Evolutionary conservation across 2,329 filamentous ascomycete species (phyloP).

Genomic region (Teratosphaeria destructans): DNA sequence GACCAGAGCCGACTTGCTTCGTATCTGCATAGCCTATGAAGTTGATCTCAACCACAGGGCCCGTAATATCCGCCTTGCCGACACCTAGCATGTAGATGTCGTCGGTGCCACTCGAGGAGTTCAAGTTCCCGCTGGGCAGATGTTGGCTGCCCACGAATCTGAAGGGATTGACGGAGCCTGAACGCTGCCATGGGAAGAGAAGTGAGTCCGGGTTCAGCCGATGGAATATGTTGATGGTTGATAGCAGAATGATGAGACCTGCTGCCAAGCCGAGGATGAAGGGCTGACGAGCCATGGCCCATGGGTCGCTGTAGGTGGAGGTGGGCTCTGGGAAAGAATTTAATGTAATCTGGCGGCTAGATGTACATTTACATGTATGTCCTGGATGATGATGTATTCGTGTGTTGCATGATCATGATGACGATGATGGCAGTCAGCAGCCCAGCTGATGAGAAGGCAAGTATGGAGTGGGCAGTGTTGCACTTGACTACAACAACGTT

Average conservation of each 20-base stretch:
- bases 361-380: too few species aligned
- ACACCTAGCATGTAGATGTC: slow-evolving; percentile 52
- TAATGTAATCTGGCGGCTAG: background rate
- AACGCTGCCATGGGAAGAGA: background rate
- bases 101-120: background rate
- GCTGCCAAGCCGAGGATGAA: slow-evolving; percentile 8
- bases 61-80: slow-evolving; percentile 63
- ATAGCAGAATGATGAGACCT: slow-evolving; percentile 10
- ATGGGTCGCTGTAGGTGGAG: too few species aligned
- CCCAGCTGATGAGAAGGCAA: background rate
- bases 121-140: background rate
- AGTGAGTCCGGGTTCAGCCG: background rate
- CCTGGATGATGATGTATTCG: background rate
- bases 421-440: background rate
- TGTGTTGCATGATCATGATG: background rate
- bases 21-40: slow-evolving; percentile 86
- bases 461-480: background rate
- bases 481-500: background rate
- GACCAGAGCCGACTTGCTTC: slow-evolving; percentile 69
- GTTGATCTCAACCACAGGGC: slow-evolving; percentile 79
- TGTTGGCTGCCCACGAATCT: background rate
- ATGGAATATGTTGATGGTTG: slow-evolving; percentile 9
- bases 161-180: background rate
- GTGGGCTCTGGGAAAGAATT: background rate
- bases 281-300: slow-evolving; percentile 6